A percentile compares a stretch with the other conserved stretches of the same genome.
phyloP scores from a whole-genome alignment of 2,329 filamentous ascomycete species.

The Fonsecaea pugnacius region DNA sequence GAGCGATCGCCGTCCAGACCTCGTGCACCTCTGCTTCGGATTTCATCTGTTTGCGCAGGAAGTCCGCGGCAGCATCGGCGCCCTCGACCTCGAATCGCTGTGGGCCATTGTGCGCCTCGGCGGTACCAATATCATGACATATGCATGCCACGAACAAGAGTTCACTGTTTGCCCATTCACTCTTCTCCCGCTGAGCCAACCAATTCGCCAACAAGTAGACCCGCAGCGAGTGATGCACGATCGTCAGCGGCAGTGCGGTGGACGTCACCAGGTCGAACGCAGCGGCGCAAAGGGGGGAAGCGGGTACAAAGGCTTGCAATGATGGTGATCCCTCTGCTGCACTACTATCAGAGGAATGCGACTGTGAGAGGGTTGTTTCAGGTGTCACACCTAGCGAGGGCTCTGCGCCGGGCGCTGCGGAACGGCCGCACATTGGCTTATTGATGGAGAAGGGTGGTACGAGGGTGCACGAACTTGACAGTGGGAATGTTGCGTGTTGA shows the following conservation, averaged over 20 bases:
- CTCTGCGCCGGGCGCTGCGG: conserved; percentile 49
- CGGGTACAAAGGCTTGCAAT: conserved; percentile 23
- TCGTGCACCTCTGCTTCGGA: conserved; percentile 41
- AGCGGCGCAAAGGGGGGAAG: conserved; percentile 18
- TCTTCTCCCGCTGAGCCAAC: conserved; percentile 32
- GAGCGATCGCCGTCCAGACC: conserved; percentile 53
- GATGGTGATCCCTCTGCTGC: conserved; percentile 1
- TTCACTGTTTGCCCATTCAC: conserved; percentile 29
- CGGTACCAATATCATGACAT: conserved; percentile 45
- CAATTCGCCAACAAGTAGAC: conserved; percentile 38
- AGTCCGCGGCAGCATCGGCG: conserved; percentile 47
- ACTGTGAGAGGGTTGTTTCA: conserved; percentile 29
- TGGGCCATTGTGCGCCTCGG: conserved; percentile 39
- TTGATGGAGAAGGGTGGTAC: conserved; percentile 11
- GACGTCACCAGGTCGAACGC: conserved; percentile 33
- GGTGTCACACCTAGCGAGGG: conserved; percentile 21
- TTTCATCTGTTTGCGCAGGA: conserved; percentile 37
- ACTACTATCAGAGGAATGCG: conserved; percentile 12
- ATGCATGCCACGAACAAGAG: conserved; percentile 42
- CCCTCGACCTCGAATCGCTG: conserved; percentile 54
- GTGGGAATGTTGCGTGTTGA: conserved; percentile 9
- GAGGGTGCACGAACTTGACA: conserved; percentile 7
- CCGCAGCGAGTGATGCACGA: conserved; percentile 40
- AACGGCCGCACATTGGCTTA: conserved; percentile 75
- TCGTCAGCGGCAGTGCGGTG: conserved; percentile 33